Percentiles rank a stretch among this genome's conserved stretches.
phyloP scores from a whole-genome alignment of 2,329 filamentous ascomycete species.

The Colletotrichum simmondsii region DNA sequence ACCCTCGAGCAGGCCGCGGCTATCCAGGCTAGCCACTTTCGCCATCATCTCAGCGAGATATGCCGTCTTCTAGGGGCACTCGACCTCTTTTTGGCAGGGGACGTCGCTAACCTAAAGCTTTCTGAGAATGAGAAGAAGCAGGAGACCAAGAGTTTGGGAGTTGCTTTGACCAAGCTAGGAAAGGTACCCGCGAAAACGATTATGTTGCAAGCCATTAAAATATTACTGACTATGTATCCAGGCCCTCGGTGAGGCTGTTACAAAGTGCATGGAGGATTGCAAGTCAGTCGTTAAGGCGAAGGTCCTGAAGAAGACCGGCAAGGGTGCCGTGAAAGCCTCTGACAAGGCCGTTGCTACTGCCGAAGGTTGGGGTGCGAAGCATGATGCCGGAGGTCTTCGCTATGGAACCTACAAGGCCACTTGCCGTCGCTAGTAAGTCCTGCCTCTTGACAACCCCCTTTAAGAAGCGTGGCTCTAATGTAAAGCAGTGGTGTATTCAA shows the following conservation, averaged over 20 bases:
- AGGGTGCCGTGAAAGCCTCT: not conserved
- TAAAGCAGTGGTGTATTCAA: slow-evolving; percentile 2
- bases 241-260: not conserved
- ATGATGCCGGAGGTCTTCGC: slow-evolving; percentile 30
- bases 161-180: not conserved
- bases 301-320: not conserved
- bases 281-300: not conserved
- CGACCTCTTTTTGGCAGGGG: slow-evolving; percentile 14
- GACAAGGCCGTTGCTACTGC: slow-evolving; percentile 40
- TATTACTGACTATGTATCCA: not conserved
- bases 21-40: slow-evolving; percentile 1
- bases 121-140: not conserved
- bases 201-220: not conserved
- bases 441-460: no score
- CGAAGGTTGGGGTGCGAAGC: slow-evolving; percentile 40
- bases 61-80: slow-evolving; percentile 1
- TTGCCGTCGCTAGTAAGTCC: slow-evolving; percentile 58
- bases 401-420: slow-evolving; percentile 45
- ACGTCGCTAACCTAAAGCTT: not conserved
- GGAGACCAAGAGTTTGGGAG: not conserved
- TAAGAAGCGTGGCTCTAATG: not conserved
- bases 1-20: slow-evolving; percentile 66
- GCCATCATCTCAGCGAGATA: not conserved
- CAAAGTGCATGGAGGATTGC: not conserved
- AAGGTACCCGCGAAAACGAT: not conserved